Percentiles rank a stretch among this genome's conserved stretches.
Evolutionary conservation across 2,329 filamentous ascomycete genomes (phyloP).

Genomic region (Aureobasidium sp.): DNA sequence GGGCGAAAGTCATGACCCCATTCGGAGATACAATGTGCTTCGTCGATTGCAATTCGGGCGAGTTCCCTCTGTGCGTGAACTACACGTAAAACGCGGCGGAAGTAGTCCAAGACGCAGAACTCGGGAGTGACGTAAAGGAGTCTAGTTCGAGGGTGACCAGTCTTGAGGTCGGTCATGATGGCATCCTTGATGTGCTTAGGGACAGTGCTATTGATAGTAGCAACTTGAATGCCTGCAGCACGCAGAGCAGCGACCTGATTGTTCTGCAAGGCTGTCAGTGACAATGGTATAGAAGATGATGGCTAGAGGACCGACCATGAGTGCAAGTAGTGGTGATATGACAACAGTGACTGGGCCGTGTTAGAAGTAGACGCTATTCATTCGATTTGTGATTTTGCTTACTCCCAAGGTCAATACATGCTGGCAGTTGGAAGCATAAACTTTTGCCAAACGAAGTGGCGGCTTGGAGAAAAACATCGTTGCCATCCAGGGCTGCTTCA

Average conservation of each 20-base stretch:
- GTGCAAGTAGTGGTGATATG: constrained; percentile 75
- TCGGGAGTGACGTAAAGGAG: constrained; percentile 93
- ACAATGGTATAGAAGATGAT: background rate
- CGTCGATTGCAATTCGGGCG: constrained; percentile 81
- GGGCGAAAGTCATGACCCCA: constrained; percentile 98
- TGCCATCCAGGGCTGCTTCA: constrained; percentile 64
- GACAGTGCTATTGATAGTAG: constrained; percentile 80
- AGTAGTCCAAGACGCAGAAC: constrained; percentile 66
- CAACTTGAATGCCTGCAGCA: constrained; percentile 65
- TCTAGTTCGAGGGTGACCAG: constrained; percentile 72
- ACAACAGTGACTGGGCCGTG: constrained; percentile 66
- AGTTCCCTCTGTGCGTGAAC: constrained; percentile 76
- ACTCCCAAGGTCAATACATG: constrained; percentile 69
- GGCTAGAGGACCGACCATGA: constrained; percentile 56
- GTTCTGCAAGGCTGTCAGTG: constrained; percentile 35
- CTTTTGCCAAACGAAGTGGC: constrained; percentile 63
- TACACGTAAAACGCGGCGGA: constrained; percentile 63
- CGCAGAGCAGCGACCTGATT: constrained; percentile 82
- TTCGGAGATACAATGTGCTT: constrained; percentile 95
- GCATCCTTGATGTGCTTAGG: constrained; percentile 52
- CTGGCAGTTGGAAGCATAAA: constrained; percentile 37
- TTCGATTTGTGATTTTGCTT: constrained; percentile 29
- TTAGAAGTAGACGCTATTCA: background rate
- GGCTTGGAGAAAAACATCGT: constrained; percentile 91
- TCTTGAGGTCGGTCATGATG: constrained; percentile 74